Evolutionary conservation across 1,284 basidiomycete genomes (phyloP), one percentile per base, ranked within the genome.

Genomic region (Rhizopogon parksii): DNA sequence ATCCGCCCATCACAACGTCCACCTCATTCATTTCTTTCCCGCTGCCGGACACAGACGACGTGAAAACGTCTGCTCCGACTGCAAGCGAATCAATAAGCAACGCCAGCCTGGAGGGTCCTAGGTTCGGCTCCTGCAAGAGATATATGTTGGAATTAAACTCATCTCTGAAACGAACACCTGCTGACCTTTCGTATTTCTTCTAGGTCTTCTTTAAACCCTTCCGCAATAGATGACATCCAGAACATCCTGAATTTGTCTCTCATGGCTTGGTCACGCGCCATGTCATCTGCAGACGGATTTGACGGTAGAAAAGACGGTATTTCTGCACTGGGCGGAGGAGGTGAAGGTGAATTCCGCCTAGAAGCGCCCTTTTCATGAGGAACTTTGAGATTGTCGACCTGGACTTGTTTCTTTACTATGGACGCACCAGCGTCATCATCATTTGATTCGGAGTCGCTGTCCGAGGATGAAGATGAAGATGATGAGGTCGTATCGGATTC

Each of bases 171-270:
- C 7, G 25, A 21, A 24, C 32, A 24, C n/a, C 2, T 9, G 38
- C 53, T 19, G 24, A 50, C 87, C 74, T 88, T 88, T 38, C 83
- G 80, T 59, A 90, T 83, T 59, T 82, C 76, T 59, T 88, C 84
- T 15, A 91, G 70, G 63, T 90, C 88, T 47, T 86, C 82, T 54
- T 77, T 77, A 67, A 90, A 91, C 14, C 79, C 85, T 63, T 90
- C 87, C 1, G 82, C 87, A 3, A 90, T 75, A 2, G 82, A 79
- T 2, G 78, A 67, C 85, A 91, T 88, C 86, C 87, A 91, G 61
- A 90, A 88, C 61, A 82, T 83, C 50, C 80, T 71, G 61, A 90
- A 90, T 38, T 73, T 78, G 25, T 78, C 78, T 56, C 79, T 82
- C 59, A 90, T 61, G 2, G 65, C 62, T 42, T 77, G 66, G 52